phyloP scores from a whole-genome alignment of 257 asterid species.

The Agastache rugosa region DNA sequence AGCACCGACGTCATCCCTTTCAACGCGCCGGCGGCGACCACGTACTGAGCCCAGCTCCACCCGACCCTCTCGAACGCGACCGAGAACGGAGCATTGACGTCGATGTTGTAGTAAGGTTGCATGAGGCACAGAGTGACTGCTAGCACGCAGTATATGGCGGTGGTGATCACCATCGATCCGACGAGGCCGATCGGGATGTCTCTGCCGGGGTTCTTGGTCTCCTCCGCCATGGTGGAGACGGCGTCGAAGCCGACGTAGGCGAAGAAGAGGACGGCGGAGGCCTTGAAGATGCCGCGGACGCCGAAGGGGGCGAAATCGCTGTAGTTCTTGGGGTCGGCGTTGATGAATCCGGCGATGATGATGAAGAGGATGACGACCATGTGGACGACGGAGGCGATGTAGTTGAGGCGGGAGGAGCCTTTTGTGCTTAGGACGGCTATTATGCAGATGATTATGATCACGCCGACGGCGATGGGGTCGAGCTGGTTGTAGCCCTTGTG shows the following conservation, averaged over 20 bases:
- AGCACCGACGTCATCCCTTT: constrained; percentile 68
- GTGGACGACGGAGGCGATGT: constrained; percentile 63
- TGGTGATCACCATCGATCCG: constrained; percentile 64
- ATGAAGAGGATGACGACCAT: constrained; percentile 54
- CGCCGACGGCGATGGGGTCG: constrained; percentile 74
- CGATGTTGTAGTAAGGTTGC: constrained; percentile 49
- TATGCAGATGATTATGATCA: constrained; percentile 38
- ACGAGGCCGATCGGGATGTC: constrained; percentile 71
- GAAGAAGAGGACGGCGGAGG: constrained; percentile 62
- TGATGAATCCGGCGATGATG: constrained; percentile 53
- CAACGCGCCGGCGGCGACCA: constrained; percentile 62
- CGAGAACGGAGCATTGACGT: constrained; percentile 53
- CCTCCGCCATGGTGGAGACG: constrained; percentile 74
- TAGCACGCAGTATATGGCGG: constrained; percentile 49
- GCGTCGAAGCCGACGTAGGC: constrained; percentile 70
- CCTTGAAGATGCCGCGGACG: constrained; percentile 53
- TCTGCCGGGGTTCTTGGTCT: constrained; percentile 54
- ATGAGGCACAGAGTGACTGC: constrained; percentile 58
- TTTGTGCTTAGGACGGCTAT: constrained; percentile 60
- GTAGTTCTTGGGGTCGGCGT: constrained; percentile 55
- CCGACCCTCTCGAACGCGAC: constrained; percentile 53
- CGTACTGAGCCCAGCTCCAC: constrained; percentile 65
- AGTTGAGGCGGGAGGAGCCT: constrained; percentile 65
- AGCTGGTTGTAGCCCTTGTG: constrained; percentile 63
- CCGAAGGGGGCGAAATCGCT: constrained; percentile 47